A percentile compares a stretch with the other conserved stretches of the same genome.
Conservation (phyloP, 2,329 filamentous ascomycete species). For the Myriangium duriaei region DNA sequence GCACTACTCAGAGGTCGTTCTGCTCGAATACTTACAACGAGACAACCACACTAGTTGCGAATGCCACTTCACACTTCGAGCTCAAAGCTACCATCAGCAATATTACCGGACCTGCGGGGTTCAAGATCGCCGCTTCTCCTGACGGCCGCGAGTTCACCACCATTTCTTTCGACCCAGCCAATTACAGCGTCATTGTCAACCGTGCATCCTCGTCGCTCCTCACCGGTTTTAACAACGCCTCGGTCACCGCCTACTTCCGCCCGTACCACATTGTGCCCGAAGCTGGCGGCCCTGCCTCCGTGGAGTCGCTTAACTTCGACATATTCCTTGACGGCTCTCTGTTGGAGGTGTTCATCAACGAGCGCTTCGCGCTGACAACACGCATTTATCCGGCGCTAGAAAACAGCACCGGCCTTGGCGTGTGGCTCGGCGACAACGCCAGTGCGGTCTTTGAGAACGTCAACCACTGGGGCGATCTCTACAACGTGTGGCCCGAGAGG, state of each 20-base stretch:
- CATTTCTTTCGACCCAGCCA: conserved; percentile 34
- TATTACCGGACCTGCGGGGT: conserved; percentile 28
- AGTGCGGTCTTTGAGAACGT: conserved; percentile 25
- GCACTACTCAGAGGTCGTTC: conserved; percentile 17
- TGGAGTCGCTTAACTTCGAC: conserved; percentile 30
- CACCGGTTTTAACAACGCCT: conserved; percentile 29
- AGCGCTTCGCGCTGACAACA: conserved; percentile 28
- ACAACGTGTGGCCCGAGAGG: conserved; percentile 26
- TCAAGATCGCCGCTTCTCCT: conserved; percentile 32
- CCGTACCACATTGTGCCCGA: conserved; percentile 27
- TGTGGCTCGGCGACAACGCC: conserved; percentile 28
- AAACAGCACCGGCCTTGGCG: conserved; percentile 31
- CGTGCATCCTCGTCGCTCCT: conserved; percentile 32
- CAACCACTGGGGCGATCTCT: conserved; percentile 23
- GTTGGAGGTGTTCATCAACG: conserved; percentile 36
- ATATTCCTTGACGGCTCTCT: conserved; percentile 37
- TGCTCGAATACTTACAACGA: conserved; percentile 16
- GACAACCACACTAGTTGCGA: conserved; percentile 17
- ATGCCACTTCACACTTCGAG: conserved; percentile 5
- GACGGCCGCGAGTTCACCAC: conserved; percentile 32
- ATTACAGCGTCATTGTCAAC: conserved; percentile 35
- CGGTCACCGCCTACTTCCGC: conserved; percentile 34
- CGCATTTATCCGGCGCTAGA: conserved; percentile 34
- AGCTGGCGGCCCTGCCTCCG: conserved; percentile 15
- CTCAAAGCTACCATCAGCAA: conserved; percentile 28